Evolutionary conservation across 306 rosid genomes (phyloP).

Genomic region (Urtica urens): DNA sequence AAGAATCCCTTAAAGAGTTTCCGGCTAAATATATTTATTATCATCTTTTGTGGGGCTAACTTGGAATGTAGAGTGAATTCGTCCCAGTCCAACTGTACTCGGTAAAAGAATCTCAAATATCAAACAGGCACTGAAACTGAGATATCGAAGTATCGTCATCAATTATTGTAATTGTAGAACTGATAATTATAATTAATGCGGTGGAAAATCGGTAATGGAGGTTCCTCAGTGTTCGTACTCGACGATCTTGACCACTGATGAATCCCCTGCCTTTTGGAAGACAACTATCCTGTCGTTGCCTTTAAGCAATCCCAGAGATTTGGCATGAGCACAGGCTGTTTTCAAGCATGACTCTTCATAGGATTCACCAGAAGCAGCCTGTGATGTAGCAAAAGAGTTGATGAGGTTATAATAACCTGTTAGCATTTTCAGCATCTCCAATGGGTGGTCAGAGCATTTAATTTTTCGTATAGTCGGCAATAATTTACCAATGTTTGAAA

Average conservation of each 20-base stretch:
- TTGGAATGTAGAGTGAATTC: too few species aligned
- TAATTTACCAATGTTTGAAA: too few species aligned
- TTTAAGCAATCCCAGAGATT: conserved; percentile 10
- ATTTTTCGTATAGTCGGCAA: too few species aligned
- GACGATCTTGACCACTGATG: conserved; percentile 5
- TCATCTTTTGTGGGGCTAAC: too few species aligned
- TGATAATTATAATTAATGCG: too few species aligned
- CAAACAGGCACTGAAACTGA: too few species aligned
- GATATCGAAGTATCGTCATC: too few species aligned
- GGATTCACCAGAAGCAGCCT: conserved; percentile 2
- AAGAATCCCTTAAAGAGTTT: too few species aligned
- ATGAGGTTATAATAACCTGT: neutral
- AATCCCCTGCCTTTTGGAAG: conserved; percentile 10
- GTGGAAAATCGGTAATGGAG: conserved; percentile 3
- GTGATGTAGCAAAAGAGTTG: neutral
- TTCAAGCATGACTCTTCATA: conserved; percentile 3
- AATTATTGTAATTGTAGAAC: too few species aligned
- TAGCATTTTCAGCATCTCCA: neutral
- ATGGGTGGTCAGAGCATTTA: neutral
- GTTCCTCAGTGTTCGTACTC: neutral
- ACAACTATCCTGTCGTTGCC: conserved; percentile 3
- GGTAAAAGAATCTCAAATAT: too few species aligned
- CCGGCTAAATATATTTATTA: too few species aligned
- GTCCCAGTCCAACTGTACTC: too few species aligned
- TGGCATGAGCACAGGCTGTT: conserved; percentile 6